Evolutionary conservation across 2,329 filamentous ascomycete genomes (phyloP), one percentile per base, ranked within the genome.

Genomic region (Penicillium vulpinum): DNA sequence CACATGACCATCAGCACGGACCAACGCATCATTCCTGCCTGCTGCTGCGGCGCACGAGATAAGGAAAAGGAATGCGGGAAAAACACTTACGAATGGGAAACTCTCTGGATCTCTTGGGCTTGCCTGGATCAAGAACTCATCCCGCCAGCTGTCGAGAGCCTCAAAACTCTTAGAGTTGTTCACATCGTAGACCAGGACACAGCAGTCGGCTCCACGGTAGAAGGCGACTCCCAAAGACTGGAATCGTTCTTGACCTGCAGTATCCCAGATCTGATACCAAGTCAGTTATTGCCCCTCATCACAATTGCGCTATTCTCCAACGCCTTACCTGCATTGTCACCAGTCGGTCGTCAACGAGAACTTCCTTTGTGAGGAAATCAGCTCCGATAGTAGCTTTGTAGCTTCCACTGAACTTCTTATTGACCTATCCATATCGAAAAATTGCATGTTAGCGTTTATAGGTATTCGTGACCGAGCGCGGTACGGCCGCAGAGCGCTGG

Each of bases 121-220:
- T 7, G 94, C 94, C 78, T 99, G 94, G 67, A 99, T 96, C 66
- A 99, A 78, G 73, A 99, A 99, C 77, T 99, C 94, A 73, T 99
- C 94, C 70, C 94, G 85, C 94, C 94, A 99, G 78, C 92, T 96
- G 75, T 99, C 94, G 58, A 99, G 85, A 15, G 93, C 95, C 75
- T 99, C 94, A 76, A 99, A 99, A 76, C 92, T 96, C 85, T 99
- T 99, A 61, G 92, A 90, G 77, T 97, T 97, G 81, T 99, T 99
- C 77, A 99, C 93, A 73, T 99, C 93, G 81, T 94, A 97, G 51
- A 97, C 93, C 53, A 99, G 83, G 58, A 97, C 93, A 75, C 94
- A 97, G 84, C 93, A 97, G 81, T 99, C 93, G 66, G 94, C 93
- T 62, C 93, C 93, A 62, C 93, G 86, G 80, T 99, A 99, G 79